Evolutionary conservation across 2,329 filamentous ascomycete genomes (phyloP), one percentile per base, ranked within the genome.

Genomic region (Sphaerulina musiva): DNA sequence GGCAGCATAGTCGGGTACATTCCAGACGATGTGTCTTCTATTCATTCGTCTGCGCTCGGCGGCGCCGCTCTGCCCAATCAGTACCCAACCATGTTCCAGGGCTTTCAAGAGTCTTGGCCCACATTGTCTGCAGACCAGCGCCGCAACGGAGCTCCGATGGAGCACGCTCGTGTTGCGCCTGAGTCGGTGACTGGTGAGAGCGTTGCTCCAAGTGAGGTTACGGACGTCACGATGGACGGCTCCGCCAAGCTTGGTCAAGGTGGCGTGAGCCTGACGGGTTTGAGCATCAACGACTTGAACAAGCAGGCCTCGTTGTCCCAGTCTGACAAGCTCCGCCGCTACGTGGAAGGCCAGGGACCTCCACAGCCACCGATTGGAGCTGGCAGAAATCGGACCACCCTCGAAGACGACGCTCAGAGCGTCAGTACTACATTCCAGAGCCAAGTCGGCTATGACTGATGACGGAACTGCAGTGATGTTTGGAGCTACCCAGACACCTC

Each of bases 351-450:
- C 59, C 63, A 66, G 54, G 83, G 82, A 20, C 57, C 59, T 17
- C 57, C 57, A 36, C 59, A 88, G 84, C 69, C 82, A 85, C 66
- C 66, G 7, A 67, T 69, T 43, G 66, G 66, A 20, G 49, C 89
- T 82, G 67, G 84, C 81, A 50, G 77, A 74, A 55, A 86, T 85
- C 64, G 57, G 39, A 53, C 52, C 14, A 54, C 40, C 6, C 40
- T 57, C 47, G 74, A 86, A 58, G 93, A 98, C 63, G 93, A 98
- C 62, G 93, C 97, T 69, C 89, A 93, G 66, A 89, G 93, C 72
- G 83, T 97, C 66, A 95, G 89, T 68, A 97, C 93, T 49, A 91
- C 91, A 46, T 98, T 97, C 74, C 91, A 92, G 58, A 96, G 90
- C 75, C 93, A 97, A 73, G 84, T 96, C 20, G 64, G 60, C 26